phyloP scores from a whole-genome alignment of 768 basidiomycete species.

The Auricularia sp. region DNA sequence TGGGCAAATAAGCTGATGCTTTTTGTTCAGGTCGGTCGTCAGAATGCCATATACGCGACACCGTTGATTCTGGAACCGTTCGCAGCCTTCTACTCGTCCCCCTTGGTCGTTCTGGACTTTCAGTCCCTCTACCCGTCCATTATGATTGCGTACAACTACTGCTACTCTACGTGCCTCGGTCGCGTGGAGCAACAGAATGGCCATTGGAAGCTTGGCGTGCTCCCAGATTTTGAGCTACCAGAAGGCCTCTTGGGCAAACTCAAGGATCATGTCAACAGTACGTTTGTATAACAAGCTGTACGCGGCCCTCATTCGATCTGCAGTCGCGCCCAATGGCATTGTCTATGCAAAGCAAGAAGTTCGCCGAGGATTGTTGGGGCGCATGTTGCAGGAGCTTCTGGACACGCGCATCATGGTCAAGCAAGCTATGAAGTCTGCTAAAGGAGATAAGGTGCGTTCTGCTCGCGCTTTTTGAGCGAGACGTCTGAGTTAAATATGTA shows the following conservation, averaged over 20 bases:
- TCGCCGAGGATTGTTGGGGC: slow-evolving; percentile 72
- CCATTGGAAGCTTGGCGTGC: slow-evolving; percentile 77
- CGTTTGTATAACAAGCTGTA: neutral
- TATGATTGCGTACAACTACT: slow-evolving; percentile 98
- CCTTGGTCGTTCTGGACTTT: slow-evolving; percentile 90
- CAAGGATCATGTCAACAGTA: slow-evolving; percentile 69
- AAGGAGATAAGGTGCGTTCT: slow-evolving; percentile 56
- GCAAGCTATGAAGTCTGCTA: slow-evolving; percentile 81
- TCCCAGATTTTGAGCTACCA: slow-evolving; percentile 52
- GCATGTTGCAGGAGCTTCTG: slow-evolving; percentile 87
- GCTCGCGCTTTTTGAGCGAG: too few relatives aligned
- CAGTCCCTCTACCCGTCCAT: slow-evolving; percentile 93
- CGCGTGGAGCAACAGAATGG: slow-evolving; percentile 81
- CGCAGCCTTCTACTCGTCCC: slow-evolving; percentile 87
- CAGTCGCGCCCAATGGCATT: slow-evolving; percentile 93
- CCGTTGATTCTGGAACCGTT: slow-evolving; percentile 92
- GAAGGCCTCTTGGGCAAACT: slow-evolving; percentile 60
- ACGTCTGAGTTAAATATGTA: neutral
- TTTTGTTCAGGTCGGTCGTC: slow-evolving; percentile 68
- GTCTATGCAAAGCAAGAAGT: slow-evolving; percentile 84
- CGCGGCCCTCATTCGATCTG: too few relatives aligned
- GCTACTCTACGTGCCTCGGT: slow-evolving; percentile 93
- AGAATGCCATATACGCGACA: slow-evolving; percentile 94
- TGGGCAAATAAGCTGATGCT: neutral
- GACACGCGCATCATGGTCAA: slow-evolving; percentile 98